Percentiles rank a stretch among this genome's conserved stretches.
Conservation (phyloP, 2,329 filamentous ascomycete species). For the Tolypocladium ophioglossoides region DNA sequence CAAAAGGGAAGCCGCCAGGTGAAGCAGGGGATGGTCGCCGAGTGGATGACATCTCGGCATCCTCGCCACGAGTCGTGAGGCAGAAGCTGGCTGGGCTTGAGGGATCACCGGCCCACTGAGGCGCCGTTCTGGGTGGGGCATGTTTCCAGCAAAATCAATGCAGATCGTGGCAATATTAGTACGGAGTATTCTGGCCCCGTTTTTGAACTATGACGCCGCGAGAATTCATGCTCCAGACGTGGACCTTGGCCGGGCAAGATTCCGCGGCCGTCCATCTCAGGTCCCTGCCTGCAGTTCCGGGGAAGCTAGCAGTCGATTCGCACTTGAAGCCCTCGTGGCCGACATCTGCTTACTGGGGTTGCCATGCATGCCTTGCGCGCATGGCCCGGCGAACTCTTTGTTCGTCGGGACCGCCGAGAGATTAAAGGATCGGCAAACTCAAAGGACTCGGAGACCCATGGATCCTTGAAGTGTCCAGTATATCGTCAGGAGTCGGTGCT, state of each 20-base stretch:
- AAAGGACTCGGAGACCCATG: neutral
- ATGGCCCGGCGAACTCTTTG: neutral
- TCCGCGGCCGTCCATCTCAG: neutral
- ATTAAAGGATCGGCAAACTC: neutral
- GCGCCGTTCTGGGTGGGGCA: too few species aligned
- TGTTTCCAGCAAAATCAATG: too few species aligned
- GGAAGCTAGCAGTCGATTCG: too few species aligned
- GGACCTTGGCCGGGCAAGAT: neutral
- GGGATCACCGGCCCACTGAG: too few species aligned
- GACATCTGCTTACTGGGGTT: too few species aligned
- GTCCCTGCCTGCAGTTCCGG: too few species aligned
- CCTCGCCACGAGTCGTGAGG: neutral
- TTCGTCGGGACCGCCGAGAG: neutral
- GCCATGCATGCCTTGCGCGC: neutral
- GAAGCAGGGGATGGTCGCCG: neutral
- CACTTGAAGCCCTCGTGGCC: too few species aligned
- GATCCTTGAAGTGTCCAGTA: neutral
- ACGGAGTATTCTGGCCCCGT: neutral
- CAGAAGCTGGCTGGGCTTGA: neutral
- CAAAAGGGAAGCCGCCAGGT: neutral
- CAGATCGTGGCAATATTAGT: too few species aligned
- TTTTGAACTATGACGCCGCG: neutral
- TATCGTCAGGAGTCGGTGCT: neutral
- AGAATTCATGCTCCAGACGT: neutral
- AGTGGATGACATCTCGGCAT: neutral